Percentiles rank a stretch among this genome's conserved stretches.
Evolutionary conservation across 202 grass and related monocot species (phyloP).

Genomic region (Brachypodium distachyon): DNA sequence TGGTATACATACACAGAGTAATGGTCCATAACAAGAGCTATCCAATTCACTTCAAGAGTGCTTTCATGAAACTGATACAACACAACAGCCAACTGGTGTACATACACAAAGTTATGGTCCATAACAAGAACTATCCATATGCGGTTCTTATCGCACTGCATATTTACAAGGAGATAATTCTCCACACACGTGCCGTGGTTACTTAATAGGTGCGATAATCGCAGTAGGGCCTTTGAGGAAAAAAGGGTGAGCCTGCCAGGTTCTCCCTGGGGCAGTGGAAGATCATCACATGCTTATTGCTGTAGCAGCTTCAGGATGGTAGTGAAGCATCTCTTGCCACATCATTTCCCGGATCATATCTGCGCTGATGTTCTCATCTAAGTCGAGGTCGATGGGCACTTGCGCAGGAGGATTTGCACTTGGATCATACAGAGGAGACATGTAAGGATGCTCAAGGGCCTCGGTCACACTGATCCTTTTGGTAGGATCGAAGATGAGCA

Average conservation of each 20-base stretch:
- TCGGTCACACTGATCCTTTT: constrained; percentile 68
- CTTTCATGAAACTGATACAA: constrained; percentile 18
- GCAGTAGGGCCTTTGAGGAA: neutral
- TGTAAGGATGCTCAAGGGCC: constrained; percentile 73
- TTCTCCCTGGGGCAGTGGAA: neutral
- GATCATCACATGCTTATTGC: constrained; percentile 21
- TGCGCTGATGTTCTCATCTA: constrained; percentile 66
- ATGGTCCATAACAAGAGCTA: no score
- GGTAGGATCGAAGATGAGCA: constrained; percentile 80
- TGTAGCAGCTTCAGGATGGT: constrained; percentile 56
- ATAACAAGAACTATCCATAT: constrained; percentile 23
- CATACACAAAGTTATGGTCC: constrained; percentile 31
- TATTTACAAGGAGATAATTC: constrained; percentile 25
- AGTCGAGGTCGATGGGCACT: constrained; percentile 62
- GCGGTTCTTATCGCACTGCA: constrained; percentile 12
- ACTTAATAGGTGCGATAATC: constrained; percentile 21
- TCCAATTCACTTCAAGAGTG: neutral
- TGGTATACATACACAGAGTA: no score
- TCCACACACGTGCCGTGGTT: neutral
- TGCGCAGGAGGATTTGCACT: constrained; percentile 59
- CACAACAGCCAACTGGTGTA: neutral
- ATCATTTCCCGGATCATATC: constrained; percentile 91
- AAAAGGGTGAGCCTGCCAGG: neutral
- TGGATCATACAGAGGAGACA: constrained; percentile 72
- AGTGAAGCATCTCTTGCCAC: constrained; percentile 87